phyloP scores from a whole-genome alignment of 1,284 basidiomycete genomes.

The Ustilago loliicola region DNA sequence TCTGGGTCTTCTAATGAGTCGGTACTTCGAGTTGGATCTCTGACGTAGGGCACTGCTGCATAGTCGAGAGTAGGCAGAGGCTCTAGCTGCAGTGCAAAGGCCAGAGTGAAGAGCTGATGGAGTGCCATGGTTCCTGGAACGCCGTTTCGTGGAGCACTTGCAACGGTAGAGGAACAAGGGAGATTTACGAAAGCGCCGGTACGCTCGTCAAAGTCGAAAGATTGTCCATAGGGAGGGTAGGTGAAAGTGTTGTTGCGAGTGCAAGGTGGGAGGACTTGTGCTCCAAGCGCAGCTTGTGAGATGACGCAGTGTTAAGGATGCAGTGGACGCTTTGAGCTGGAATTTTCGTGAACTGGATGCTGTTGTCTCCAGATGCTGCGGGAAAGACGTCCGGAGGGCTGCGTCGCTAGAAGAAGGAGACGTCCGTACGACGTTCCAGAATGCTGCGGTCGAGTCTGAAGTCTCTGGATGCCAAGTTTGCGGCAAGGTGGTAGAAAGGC shows the following conservation, averaged over 20 bases:
- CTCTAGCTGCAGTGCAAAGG: slow-evolving; percentile 61
- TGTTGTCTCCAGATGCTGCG: too few relatives aligned
- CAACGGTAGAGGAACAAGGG: background rate
- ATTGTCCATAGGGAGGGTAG: background rate
- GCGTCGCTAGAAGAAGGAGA: too few relatives aligned
- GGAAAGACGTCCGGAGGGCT: too few relatives aligned
- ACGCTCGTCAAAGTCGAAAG: background rate
- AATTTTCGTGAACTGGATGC: too few relatives aligned
- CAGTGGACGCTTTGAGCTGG: background rate
- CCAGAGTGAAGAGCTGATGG: slow-evolving; percentile 63
- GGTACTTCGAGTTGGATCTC: slow-evolving; percentile 20
- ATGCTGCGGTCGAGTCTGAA: too few relatives aligned
- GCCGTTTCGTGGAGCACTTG: background rate
- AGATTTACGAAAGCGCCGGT: background rate
- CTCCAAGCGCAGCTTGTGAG: background rate
- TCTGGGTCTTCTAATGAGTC: slow-evolving; percentile 38
- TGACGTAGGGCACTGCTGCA: slow-evolving; percentile 31
- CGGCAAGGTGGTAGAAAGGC: too few relatives aligned
- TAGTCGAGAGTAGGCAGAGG: slow-evolving; percentile 63
- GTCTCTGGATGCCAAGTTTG: too few relatives aligned
- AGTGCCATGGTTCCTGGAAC: slow-evolving; percentile 31
- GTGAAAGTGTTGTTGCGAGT: background rate
- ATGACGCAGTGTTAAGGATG: too few relatives aligned
- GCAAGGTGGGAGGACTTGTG: background rate
- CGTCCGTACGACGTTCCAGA: too few relatives aligned